These are phyloP conservation scores for Penicillium herquei DNA, from an alignment of 495 filamentous ascomycete species.

Conservation along the genomic window DNA sequence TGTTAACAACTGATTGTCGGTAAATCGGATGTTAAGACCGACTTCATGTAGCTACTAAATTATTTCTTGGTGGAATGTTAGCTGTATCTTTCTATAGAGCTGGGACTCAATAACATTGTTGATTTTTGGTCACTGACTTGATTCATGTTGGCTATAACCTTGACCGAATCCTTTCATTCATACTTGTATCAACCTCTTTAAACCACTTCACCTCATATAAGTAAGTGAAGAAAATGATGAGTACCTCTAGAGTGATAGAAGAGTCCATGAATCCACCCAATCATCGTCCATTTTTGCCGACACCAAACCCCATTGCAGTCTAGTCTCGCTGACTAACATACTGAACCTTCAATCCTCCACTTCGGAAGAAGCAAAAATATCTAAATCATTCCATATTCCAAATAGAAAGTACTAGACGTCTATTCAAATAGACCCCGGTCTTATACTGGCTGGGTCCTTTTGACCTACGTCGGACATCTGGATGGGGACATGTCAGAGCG, in stretches of 20 bases:
- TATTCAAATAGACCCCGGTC: constrained; percentile 3
- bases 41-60: neutral
- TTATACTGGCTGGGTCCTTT: neutral
- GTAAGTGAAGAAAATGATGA: too few relatives aligned
- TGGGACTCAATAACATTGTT: too few relatives aligned
- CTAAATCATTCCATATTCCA: neutral
- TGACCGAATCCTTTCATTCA: neutral
- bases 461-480: neutral
- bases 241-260: too few relatives aligned
- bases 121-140: too few relatives aligned
- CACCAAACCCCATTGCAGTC: neutral
- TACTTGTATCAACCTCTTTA: neutral
- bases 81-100: neutral
- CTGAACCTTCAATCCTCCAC: neutral
- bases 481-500: constrained; percentile 15
- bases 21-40: neutral
- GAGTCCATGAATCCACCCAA: neutral
- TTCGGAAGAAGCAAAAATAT: neutral
- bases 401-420: neutral
- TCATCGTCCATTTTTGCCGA: neutral
- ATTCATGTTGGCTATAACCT: neutral
- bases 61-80: neutral
- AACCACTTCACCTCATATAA: too few relatives aligned
- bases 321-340: neutral
- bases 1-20: constrained; percentile 8